Percentiles rank a stretch among this genome's conserved stretches.
These are phyloP conservation scores for Platanus orientalis DNA, from an alignment of 164 flowering plant genomes.

Conservation along the genomic window DNA sequence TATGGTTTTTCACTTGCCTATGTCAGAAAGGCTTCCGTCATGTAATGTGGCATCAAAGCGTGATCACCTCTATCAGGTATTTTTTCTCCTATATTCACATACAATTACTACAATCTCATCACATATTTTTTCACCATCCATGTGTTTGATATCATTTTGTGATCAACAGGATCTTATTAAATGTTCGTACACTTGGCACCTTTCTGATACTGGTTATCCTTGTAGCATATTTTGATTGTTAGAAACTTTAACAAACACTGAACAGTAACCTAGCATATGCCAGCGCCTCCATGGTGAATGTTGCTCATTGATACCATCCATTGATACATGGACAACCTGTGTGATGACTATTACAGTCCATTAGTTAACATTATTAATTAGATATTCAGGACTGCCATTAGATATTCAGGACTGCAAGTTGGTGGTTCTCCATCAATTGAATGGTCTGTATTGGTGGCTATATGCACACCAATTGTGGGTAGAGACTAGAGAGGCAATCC, in stretches of 20 bases:
- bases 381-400: no score
- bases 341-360: not conserved
- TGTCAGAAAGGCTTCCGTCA: constrained; percentile 57
- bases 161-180: no score
- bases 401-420: not conserved
- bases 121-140: no score
- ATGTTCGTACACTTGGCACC: no score
- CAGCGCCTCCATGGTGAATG: not conserved
- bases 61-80: constrained; percentile 85
- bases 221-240: not conserved
- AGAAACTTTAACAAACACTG: not conserved
- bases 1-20: not conserved
- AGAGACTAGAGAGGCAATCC: not conserved
- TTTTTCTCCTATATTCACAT: not conserved
- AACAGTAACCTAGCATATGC: not conserved
- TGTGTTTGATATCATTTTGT: no score
- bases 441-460: not conserved
- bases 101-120: no score
- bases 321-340: not conserved
- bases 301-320: not conserved
- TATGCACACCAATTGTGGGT: not conserved
- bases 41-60: constrained; percentile 84
- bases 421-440: not conserved
- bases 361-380: not conserved
- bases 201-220: no score